Base-by-base conservation (phyloP, 2,329 filamentous ascomycete genomes). In the Pseudogymnoascus sp. region DNA sequence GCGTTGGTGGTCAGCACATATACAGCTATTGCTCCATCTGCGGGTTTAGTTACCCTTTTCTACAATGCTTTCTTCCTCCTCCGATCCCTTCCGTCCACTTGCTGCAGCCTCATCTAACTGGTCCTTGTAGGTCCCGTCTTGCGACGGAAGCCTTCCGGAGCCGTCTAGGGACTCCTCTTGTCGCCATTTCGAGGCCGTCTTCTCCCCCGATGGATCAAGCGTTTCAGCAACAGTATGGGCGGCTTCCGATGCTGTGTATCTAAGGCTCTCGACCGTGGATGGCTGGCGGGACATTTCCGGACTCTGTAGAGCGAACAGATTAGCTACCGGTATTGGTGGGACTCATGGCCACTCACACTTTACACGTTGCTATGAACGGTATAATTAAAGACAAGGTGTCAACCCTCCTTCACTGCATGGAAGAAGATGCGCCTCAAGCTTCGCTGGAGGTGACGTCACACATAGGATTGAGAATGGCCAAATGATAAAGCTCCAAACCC, bases 121-220 rank as follows among this genome's bases (percentile, higher is more conserved):
- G 35, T 72, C 65, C 43, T 72, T 71, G 35, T 66, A 68, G 59
- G 62, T 2, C 69, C 66, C 40, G 68, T 70, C 53, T 62, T 66
- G 61, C 65, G 63, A 16, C 41, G 64, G 26, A 70, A 69, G 3
- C 68, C 68, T 37, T 68, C 63, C 1, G 14, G 16, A 60, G 70
- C 69, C 60, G 64, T 66, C 14, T 61, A 63, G 61, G 65, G 66
- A 14, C 67, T 66, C 12, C 50, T 38, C 24, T 50, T 56, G 26
- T 12, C 19, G 53, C 59, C 59, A 67, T 64, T 59, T 65, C 37
- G 22, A 64, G 46, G n/a, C 61, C 19, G 28, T 71, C 65, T 56
- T 66, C 61, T 65, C 43, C 63, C 37, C 24, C 11, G 59, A 46
- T 7, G 62, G 60, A 37, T 46, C 50, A 37, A 64, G 16, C 3